Base-by-base conservation (phyloP, 768 basidiomycete species). In the Multifurca ochricompacta region DNA sequence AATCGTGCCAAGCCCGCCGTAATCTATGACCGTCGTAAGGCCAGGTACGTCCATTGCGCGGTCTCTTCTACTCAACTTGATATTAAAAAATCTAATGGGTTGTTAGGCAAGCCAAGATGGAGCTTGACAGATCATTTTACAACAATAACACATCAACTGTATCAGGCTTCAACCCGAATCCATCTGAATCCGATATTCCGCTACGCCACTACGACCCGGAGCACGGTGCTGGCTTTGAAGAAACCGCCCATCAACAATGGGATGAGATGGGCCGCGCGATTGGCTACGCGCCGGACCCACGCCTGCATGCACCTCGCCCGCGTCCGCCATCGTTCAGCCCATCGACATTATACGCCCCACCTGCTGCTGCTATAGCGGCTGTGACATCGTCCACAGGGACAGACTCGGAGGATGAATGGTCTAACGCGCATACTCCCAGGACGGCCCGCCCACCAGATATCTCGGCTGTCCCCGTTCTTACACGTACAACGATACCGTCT, bases 21-120 rank as follows among this genome's bases (percentile, higher is more conserved):
- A n/a, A 81, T 90, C 48, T 79, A 86, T 54, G 79, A 75, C 10
- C 72, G 83, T 35, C 78, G 85, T 41, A 87, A 88, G 65, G 83
- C 83, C 13, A 74, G 86, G 82, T 86, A 56, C 62, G 67, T 67
- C 14, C 31, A 37, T 34, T 16, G 9, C 1, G 1, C 41, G 25
- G 18, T 14, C 16, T 28, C 46, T 10, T 52, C 37, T 16, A 37
- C 28, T 37, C 40, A 0, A 27, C 53, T 56, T 59, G 16, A 16
- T 13, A 34, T 57, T 53, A 47, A 45, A 35, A 41, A 42, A n/a
- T n/a, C n/a, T 44, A 19, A 23, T 16, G 9, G 13, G 8, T 25
- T 23, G 10, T 41, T 50, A 83, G 83, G 14, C 83, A 84, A 75
- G 73, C 66, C 19, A 83, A 82, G 68, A 65, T 76, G 40, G 62